Percentiles rank a stretch among this genome's conserved stretches.
Conservation (phyloP, 1,284 basidiomycete genomes). For the Cutaneotrichosporon spelunceum region DNA sequence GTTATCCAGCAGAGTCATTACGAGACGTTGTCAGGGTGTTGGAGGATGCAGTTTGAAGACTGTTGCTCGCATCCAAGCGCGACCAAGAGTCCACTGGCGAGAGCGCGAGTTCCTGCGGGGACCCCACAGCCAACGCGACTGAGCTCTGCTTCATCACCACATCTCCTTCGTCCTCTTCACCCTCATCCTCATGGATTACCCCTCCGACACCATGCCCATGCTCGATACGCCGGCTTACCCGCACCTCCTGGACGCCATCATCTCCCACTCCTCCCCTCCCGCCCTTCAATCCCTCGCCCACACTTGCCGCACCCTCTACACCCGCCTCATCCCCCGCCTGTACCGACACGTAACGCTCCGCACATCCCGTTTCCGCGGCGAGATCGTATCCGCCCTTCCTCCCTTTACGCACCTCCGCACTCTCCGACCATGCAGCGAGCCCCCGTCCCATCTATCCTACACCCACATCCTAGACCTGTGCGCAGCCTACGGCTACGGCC, state of each 20-base stretch:
- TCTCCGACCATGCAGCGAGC: neutral
- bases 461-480: slow-evolving; percentile 1
- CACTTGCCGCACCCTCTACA: neutral
- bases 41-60: no score
- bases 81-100: no score
- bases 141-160: no score
- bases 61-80: no score
- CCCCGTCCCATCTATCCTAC: neutral
- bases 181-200: neutral
- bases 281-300: neutral
- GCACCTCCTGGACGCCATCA: slow-evolving; percentile 2
- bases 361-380: neutral
- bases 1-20: no score
- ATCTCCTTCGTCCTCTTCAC: neutral
- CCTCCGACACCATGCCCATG: neutral
- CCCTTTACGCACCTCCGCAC: neutral
- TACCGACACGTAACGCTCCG: neutral
- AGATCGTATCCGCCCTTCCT: neutral
- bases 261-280: neutral
- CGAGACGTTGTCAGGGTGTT: no score
- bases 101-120: no score
- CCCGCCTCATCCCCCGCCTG: neutral
- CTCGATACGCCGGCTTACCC: neutral
- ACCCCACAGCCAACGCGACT: no score
- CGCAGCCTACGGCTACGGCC: neutral